Conservation (phyloP, 2,329 filamentous ascomycete genomes). For the Herpotrichia juniperi region DNA sequence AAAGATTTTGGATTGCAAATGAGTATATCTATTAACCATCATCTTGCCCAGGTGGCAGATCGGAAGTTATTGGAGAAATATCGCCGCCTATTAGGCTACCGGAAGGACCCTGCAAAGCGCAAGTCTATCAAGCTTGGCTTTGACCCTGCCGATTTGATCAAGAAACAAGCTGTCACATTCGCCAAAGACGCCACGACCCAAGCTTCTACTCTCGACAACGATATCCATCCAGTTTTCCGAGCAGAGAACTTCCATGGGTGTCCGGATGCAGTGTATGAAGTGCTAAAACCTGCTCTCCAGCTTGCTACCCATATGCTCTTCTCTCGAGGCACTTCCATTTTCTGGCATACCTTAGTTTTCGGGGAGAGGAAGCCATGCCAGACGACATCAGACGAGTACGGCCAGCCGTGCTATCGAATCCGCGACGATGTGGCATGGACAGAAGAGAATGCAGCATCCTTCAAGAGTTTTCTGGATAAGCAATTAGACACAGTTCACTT, state of each 20-base stretch:
- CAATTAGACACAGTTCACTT: slow-evolving; percentile 47
- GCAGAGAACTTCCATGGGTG: slow-evolving; percentile 48
- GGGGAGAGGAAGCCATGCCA: slow-evolving; percentile 39
- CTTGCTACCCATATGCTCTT: slow-evolving; percentile 40
- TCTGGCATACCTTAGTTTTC: slow-evolving; percentile 47
- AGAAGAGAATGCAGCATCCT: slow-evolving; percentile 34
- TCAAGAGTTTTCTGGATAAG: slow-evolving; percentile 36
- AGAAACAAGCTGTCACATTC: slow-evolving; percentile 46
- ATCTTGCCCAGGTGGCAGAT: slow-evolving; percentile 45
- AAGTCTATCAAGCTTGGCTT: slow-evolving; percentile 44
- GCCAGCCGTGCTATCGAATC: slow-evolving; percentile 43
- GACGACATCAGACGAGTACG: slow-evolving; percentile 37
- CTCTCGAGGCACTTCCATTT: slow-evolving; percentile 43
- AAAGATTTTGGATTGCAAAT: slow-evolving; percentile 45
- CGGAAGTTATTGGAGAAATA: slow-evolving; percentile 45
- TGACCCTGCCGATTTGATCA: slow-evolving; percentile 47
- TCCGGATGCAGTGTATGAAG: slow-evolving; percentile 44
- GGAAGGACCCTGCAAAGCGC: slow-evolving; percentile 37
- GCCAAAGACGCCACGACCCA: slow-evolving; percentile 22
- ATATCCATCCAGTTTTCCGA: slow-evolving; percentile 45
- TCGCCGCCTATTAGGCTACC: slow-evolving; percentile 42
- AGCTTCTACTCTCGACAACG: slow-evolving; percentile 40
- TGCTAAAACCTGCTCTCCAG: slow-evolving; percentile 45
- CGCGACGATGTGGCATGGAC: slow-evolving; percentile 41
- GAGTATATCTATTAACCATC: slow-evolving; percentile 47